Percentiles rank a stretch among this genome's conserved stretches.
Conservation (phyloP, 2,329 filamentous ascomycete genomes). For the Colletotrichum theobromicola region DNA sequence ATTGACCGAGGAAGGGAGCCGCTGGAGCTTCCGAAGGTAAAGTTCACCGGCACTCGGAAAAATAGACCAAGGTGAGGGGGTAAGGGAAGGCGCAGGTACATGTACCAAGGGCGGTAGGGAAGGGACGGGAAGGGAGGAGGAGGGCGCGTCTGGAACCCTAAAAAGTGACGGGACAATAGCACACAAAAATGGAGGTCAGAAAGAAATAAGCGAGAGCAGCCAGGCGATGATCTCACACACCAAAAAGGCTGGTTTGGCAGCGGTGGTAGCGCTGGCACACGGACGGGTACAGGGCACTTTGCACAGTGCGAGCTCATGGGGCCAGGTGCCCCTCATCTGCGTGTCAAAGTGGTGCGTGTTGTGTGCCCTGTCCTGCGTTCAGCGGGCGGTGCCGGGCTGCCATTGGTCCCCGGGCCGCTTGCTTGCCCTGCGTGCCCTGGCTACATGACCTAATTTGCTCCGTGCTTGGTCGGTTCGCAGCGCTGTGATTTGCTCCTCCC, state of each 20-base stretch:
- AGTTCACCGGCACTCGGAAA: background rate
- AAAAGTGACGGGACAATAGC: conserved; percentile 1
- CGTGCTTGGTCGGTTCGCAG: conserved; percentile 6
- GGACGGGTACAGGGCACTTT: background rate
- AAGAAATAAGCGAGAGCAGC: conserved; percentile 16
- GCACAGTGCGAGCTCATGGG: background rate
- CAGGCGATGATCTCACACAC: conserved; percentile 7
- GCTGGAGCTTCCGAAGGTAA: background rate
- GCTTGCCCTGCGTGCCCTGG: conserved; percentile 5
- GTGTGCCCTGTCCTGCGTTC: background rate
- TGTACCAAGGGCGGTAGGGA: no score
- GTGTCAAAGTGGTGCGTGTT: background rate
- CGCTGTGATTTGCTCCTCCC: conserved; percentile 17
- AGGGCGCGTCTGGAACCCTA: conserved; percentile 19
- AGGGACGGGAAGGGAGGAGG: background rate
- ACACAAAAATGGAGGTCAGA: conserved; percentile 17
- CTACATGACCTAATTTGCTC: conserved; percentile 18
- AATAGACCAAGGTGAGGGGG: background rate
- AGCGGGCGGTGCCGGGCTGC: background rate
- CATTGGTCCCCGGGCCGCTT: background rate
- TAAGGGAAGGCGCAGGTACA: background rate
- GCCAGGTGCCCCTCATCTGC: background rate
- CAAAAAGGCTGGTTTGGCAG: background rate
- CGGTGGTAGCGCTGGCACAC: background rate
- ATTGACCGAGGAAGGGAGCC: conserved; percentile 3